Evolutionary conservation across 192 early-diverging fungal genomes (phyloP).

Genomic region (Thamnidium elegans): DNA sequence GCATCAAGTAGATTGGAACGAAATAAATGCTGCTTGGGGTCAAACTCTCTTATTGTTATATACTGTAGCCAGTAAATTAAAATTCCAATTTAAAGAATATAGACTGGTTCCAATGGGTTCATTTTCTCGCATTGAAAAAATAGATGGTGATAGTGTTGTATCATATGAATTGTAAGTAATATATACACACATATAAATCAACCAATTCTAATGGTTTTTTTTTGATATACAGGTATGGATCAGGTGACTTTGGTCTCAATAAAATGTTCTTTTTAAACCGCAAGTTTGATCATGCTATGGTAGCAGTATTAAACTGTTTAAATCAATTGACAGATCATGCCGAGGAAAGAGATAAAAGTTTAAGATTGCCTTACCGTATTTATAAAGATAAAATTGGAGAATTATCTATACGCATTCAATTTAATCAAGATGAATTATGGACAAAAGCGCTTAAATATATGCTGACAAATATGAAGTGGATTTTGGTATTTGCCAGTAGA

Average conservation of each 20-base stretch:
- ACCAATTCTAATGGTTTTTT: background rate
- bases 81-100: slow-evolving; percentile 80
- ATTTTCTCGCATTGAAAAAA: slow-evolving; percentile 87
- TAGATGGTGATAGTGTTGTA: slow-evolving; percentile 62
- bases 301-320: slow-evolving; percentile 86
- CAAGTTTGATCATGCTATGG: slow-evolving; percentile 85
- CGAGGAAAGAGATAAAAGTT: slow-evolving; percentile 64
- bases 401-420: slow-evolving; percentile 77
- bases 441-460: slow-evolving; percentile 87
- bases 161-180: slow-evolving; percentile 74
- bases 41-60: slow-evolving; percentile 84
- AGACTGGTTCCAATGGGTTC: slow-evolving; percentile 88
- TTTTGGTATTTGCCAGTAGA: slow-evolving; percentile 68
- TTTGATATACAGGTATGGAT: slow-evolving; percentile 62
- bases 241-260: slow-evolving; percentile 75
- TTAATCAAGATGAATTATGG: slow-evolving; percentile 91
- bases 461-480: slow-evolving; percentile 88
- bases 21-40: slow-evolving; percentile 97
- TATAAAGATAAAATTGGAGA: slow-evolving; percentile 88
- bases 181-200: background rate
- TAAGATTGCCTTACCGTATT: slow-evolving; percentile 79
- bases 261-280: slow-evolving; percentile 77
- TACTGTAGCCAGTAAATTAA: slow-evolving; percentile 80
- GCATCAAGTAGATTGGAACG: slow-evolving; percentile 88
- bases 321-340: slow-evolving; percentile 85